A percentile compares a stretch with the other conserved stretches of the same genome.
Evolutionary conservation across 1,284 basidiomycete species (phyloP).

Genomic region (Ustilago lituana): DNA sequence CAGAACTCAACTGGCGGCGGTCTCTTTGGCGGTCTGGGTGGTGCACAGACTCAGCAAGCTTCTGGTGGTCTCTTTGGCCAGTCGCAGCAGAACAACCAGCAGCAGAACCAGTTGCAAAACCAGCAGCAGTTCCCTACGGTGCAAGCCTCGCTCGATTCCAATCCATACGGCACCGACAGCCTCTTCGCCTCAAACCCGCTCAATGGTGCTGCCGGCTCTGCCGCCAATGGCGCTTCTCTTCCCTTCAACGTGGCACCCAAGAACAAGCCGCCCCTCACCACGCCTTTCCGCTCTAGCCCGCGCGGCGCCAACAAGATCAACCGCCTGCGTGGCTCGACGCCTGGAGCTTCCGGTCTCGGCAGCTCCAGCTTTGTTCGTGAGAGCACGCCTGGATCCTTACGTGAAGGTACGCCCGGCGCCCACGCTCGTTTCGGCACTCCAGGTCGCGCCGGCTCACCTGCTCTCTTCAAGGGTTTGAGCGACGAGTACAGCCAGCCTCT

Average conservation of each 20-base stretch:
- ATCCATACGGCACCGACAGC: slow-evolving; percentile 83
- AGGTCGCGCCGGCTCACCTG: slow-evolving; percentile 60
- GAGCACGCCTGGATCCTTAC: slow-evolving; percentile 49
- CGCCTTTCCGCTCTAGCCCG: slow-evolving; percentile 69
- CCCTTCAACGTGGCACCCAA: slow-evolving; percentile 67
- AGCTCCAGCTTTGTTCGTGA: slow-evolving; percentile 47
- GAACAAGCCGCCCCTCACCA: slow-evolving; percentile 69
- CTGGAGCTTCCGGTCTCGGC: slow-evolving; percentile 48
- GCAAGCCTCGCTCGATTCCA: slow-evolving; percentile 75
- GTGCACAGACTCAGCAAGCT: slow-evolving; percentile 35
- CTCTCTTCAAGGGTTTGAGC: slow-evolving; percentile 71
- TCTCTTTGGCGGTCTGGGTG: slow-evolving; percentile 56
- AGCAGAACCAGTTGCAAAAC: slow-evolving; percentile 36
- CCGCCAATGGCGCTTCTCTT: slow-evolving; percentile 49
- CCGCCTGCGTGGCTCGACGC: slow-evolving; percentile 62
- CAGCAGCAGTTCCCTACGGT: slow-evolving; percentile 68
- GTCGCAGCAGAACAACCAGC: slow-evolving; percentile 49
- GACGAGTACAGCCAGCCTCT: slow-evolving; percentile 69
- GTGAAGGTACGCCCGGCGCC: slow-evolving; percentile 63
- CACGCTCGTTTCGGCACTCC: slow-evolving; percentile 41
- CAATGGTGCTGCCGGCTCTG: slow-evolving; percentile 51
- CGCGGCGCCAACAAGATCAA: slow-evolving; percentile 61
- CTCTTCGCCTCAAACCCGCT: slow-evolving; percentile 68
- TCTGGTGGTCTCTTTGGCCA: slow-evolving; percentile 37
- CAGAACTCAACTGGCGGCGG: slow-evolving; percentile 41